Percentiles rank a stretch among this genome's conserved stretches.
Evolutionary conservation across 2,329 filamentous ascomycete species (phyloP).

Genomic region (Neobulgaria alba): DNA sequence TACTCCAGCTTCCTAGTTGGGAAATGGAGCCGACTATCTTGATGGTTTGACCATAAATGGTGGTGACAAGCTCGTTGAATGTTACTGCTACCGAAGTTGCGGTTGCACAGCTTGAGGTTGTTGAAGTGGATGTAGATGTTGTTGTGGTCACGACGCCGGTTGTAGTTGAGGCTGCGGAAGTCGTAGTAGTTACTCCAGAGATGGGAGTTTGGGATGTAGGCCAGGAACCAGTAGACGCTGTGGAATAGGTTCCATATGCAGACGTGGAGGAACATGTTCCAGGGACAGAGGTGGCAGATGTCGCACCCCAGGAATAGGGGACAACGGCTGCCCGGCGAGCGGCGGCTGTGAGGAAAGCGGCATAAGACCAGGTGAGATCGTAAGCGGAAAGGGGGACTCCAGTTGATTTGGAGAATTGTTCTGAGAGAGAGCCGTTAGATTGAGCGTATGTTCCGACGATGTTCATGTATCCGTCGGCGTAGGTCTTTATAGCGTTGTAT

Average conservation of each 20-base stretch:
- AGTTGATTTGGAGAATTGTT: slow-evolving; percentile 52
- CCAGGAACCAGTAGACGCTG: slow-evolving; percentile 36
- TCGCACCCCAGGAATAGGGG: slow-evolving; percentile 47
- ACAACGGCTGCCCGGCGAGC: slow-evolving; percentile 46
- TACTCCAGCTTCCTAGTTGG: slow-evolving; percentile 56
- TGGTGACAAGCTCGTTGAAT: slow-evolving; percentile 51
- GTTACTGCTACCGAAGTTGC: slow-evolving; percentile 47
- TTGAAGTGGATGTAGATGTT: slow-evolving; percentile 18
- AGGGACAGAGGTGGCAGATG: slow-evolving; percentile 40
- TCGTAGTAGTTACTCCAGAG: slow-evolving; percentile 8
- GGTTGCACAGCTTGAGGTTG: slow-evolving; percentile 33
- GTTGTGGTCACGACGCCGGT: slow-evolving; percentile 1
- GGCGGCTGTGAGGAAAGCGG: slow-evolving; percentile 56
- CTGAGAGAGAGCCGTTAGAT: slow-evolving; percentile 53
- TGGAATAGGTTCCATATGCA: slow-evolving; percentile 42
- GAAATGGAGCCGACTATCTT: slow-evolving; percentile 53
- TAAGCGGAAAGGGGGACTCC: slow-evolving; percentile 51
- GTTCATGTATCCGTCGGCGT: slow-evolving; percentile 49
- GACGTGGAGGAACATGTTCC: slow-evolving; percentile 39
- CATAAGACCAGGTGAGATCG: slow-evolving; percentile 68
- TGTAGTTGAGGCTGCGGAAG: slow-evolving; percentile 3
- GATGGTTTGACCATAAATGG: slow-evolving; percentile 53
- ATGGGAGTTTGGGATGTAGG: slow-evolving; percentile 32
- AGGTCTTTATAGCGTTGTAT: slow-evolving; percentile 51
- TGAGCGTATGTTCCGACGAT: slow-evolving; percentile 42